Evolutionary conservation across 768 basidiomycete genomes (phyloP).

Genomic region (Boletus rubescentipes): DNA sequence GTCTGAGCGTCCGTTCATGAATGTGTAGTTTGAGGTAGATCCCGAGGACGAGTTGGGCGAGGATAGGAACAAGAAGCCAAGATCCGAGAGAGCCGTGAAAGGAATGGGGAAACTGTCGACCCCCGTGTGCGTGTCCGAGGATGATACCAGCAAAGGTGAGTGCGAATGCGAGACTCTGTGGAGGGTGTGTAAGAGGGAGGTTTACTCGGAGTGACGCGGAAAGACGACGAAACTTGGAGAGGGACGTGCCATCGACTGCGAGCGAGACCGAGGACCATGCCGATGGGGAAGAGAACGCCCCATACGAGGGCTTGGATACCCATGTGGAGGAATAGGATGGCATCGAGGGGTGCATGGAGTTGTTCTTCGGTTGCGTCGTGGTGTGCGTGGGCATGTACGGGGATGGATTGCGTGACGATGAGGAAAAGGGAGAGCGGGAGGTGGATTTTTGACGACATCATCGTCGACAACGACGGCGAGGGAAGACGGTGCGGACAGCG

Average conservation of each 20-base stretch:
- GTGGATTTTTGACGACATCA: background rate
- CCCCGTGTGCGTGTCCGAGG: conserved; percentile 85
- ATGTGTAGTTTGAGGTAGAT: conserved; percentile 93
- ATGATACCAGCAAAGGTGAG: conserved; percentile 73
- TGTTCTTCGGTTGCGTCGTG: conserved; percentile 65
- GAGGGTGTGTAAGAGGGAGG: background rate
- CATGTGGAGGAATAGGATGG: conserved; percentile 82
- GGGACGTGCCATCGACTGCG: conserved; percentile 91
- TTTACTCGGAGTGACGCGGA: background rate
- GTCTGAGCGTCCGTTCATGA: conserved; percentile 70
- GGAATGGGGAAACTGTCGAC: conserved; percentile 71
- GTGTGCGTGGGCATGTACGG: conserved; percentile 52
- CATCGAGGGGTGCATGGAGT: conserved; percentile 64
- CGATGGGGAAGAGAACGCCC: conserved; percentile 85
- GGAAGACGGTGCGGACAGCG: background rate
- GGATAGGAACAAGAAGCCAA: conserved; percentile 56
- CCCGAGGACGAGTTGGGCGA: conserved; percentile 67
- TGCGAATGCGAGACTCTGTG: conserved; percentile 63
- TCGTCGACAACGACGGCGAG: background rate
- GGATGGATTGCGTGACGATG: conserved; percentile 2
- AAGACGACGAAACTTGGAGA: conserved; percentile 49
- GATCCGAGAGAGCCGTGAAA: conserved; percentile 68
- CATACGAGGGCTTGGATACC: conserved; percentile 74
- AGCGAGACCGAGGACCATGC: conserved; percentile 74
- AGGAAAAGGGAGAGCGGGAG: conserved; percentile 12